These are phyloP conservation scores for Polygonum aviculare DNA, from an alignment of 148 eudicot species.

Conservation along the genomic window DNA sequence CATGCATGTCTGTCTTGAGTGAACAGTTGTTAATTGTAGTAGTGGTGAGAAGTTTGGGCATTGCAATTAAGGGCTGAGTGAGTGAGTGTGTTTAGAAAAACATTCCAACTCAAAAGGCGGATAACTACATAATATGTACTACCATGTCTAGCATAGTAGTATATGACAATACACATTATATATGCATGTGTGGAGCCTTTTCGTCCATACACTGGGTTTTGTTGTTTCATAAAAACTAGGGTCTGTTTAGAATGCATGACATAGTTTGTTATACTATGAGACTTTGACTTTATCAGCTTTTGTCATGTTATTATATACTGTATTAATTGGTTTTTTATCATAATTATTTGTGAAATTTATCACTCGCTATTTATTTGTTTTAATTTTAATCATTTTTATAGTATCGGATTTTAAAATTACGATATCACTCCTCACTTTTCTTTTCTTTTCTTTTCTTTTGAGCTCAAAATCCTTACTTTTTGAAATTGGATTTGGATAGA, in stretches of 20 bases:
- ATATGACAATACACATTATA: neutral
- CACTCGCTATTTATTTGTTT: too few species aligned
- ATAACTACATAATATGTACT: neutral
- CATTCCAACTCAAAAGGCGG: slow-evolving; percentile 7
- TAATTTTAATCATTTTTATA: too few species aligned
- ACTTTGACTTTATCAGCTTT: too few species aligned
- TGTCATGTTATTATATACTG: too few species aligned
- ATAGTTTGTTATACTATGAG: neutral
- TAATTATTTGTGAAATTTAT: too few species aligned
- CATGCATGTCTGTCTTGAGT: slow-evolving; percentile 4
- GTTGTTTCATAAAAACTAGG: neutral
- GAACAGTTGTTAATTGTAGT: neutral
- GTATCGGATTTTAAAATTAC: too few species aligned
- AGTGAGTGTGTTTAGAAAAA: neutral
- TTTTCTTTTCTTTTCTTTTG: too few species aligned
- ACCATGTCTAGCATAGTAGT: neutral
- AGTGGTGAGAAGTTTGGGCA: neutral
- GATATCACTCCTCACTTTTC: too few species aligned
- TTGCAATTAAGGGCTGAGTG: neutral
- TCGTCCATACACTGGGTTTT: neutral
- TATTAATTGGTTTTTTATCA: too few species aligned
- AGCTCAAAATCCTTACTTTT: too few species aligned
- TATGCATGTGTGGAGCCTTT: neutral
- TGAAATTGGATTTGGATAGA: too few species aligned
- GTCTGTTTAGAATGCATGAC: neutral